Base-by-base conservation (phyloP, 768 basidiomycete genomes). In the Lentinula aciculospora region DNA sequence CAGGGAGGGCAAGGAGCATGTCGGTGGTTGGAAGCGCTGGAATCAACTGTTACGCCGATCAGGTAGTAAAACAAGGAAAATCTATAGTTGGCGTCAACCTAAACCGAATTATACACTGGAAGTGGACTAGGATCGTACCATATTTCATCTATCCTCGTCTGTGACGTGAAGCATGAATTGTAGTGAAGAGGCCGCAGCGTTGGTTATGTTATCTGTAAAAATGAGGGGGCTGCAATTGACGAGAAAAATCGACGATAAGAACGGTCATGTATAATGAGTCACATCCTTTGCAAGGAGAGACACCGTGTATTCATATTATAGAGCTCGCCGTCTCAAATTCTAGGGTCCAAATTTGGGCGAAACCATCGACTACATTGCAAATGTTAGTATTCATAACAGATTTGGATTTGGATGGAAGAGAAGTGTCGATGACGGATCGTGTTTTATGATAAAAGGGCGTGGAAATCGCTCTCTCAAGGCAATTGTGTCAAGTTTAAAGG, bases 181-280 rank as follows among this genome's bases (percentile, higher is more conserved):
- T 19, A 34, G 17, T 13, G 32, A 50, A 50, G 15, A 50, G 29
- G 10, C 27, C 47, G 49, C 5, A 53, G 25, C 9, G 12, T 32
- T 13, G 7, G 17, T 34, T 50, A 21, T 53, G 51, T 25, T 36
- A 42, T 19, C 40, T 42, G 40, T 21, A 42, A 42, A 19, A 23
- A 42, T 42, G n/a, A 17, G 34, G 34, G 5, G 34, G 25, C 13
- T 36, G 36, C 2, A n/a, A 19, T 53, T 40, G 32, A 39, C 15
- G 23, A 37, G 46, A 37, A 53, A 36, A 37, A 28, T 53, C 36
- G 51, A 53, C 51, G 51, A 53, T 39, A 39, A 27, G 51, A 53
- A 53, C 51, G 51, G 51, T 39, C 51, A 8, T 31, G 46, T 28
- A 47, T 4, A 47, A 47, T 27, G 27, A n/a, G 27, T 12, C 27